These are phyloP conservation scores for Hyphopichia wangnamkhiaoensis DNA, from an alignment of 1,139 yeast species.

Conservation along the genomic window DNA sequence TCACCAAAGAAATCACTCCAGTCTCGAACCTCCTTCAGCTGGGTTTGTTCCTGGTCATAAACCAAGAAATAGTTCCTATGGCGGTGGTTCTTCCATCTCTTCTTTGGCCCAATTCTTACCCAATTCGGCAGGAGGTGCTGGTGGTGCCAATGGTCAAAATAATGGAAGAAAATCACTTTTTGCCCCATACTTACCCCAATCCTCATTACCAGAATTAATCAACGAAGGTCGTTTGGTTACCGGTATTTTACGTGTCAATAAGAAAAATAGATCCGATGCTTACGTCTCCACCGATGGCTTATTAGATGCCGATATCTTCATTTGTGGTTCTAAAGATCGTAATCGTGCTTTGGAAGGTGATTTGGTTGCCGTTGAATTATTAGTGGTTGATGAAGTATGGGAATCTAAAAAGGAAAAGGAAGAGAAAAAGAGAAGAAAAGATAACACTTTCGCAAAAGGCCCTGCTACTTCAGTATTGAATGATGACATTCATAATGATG, in stretches of 20 bases:
- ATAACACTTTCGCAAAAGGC: conserved; percentile 44
- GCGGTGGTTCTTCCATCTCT: conserved; percentile 60
- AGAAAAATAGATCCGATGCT: conserved; percentile 95
- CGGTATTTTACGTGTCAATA: conserved; percentile 90
- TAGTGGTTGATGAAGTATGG: conserved; percentile 98
- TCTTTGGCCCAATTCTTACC: conserved; percentile 50
- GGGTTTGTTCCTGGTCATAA: conserved; percentile 81
- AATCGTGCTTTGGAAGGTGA: conserved; percentile 97
- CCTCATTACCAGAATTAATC: conserved; percentile 84
- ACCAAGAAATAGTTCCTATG: conserved; percentile 65
- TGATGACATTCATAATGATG: conserved; percentile 72
- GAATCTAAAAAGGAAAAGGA: conserved; percentile 94
- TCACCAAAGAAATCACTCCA: conserved; percentile 25
- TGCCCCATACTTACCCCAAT: conserved; percentile 95
- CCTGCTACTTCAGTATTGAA: conserved; percentile 39
- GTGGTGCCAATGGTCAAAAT: conserved; percentile 22
- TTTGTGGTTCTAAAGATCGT: conserved; percentile 98
- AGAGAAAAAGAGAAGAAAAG: conserved; percentile 93
- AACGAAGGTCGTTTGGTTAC: conserved; percentile 90
- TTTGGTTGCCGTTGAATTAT: conserved; percentile 88
- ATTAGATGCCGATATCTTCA: conserved; percentile 92
- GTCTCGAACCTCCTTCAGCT: conserved; percentile 50
- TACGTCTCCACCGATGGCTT: conserved; percentile 96
- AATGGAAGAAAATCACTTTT: conserved; percentile 79
- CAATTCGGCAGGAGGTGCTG: conserved; percentile 19